These are phyloP conservation scores for Paraphaeosphaeria sporulosa DNA, from an alignment of 2,329 filamentous ascomycete genomes.

Conservation along the genomic window DNA sequence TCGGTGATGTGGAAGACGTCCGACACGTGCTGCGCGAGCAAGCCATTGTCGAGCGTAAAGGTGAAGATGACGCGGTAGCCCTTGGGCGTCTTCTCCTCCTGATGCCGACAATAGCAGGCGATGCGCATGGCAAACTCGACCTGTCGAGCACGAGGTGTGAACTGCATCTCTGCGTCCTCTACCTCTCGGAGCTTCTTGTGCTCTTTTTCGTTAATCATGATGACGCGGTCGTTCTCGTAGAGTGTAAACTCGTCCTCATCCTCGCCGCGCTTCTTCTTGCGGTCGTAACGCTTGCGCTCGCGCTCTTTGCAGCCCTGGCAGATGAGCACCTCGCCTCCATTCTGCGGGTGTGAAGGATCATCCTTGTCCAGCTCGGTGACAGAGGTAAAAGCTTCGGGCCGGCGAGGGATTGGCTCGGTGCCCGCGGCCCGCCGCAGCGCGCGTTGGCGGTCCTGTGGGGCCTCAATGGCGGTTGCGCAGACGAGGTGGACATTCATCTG, in stretches of 20 bases:
- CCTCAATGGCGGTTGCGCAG: slow-evolving; percentile 90
- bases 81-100: slow-evolving; percentile 78
- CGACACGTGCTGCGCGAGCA: slow-evolving; percentile 80
- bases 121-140: slow-evolving; percentile 93
- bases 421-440: slow-evolving; percentile 70
- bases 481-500: slow-evolving; percentile 63
- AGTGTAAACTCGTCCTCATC: slow-evolving; percentile 84
- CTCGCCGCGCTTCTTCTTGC: slow-evolving; percentile 94
- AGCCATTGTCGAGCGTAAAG: slow-evolving; percentile 79
- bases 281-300: slow-evolving; percentile 86
- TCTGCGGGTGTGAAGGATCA: slow-evolving; percentile 76
- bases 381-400: slow-evolving; percentile 43
- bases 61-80: slow-evolving; percentile 96
- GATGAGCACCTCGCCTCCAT: slow-evolving; percentile 93
- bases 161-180: slow-evolving; percentile 27
- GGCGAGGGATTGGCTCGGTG: slow-evolving; percentile 48
- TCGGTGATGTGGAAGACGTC: slow-evolving; percentile 95
- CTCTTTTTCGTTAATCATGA: slow-evolving; percentile 49
- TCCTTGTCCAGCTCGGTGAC: slow-evolving; percentile 60
- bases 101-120: slow-evolving; percentile 95
- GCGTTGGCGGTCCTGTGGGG: slow-evolving; percentile 68
- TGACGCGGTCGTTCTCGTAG: slow-evolving; percentile 54
- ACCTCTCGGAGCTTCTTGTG: slow-evolving; percentile 45
- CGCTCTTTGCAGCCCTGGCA: slow-evolving; percentile 90
- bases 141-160: slow-evolving; percentile 64